These are phyloP conservation scores for Litchi chinensis DNA, from an alignment of 345 rosid genomes.

Conservation along the genomic window DNA sequence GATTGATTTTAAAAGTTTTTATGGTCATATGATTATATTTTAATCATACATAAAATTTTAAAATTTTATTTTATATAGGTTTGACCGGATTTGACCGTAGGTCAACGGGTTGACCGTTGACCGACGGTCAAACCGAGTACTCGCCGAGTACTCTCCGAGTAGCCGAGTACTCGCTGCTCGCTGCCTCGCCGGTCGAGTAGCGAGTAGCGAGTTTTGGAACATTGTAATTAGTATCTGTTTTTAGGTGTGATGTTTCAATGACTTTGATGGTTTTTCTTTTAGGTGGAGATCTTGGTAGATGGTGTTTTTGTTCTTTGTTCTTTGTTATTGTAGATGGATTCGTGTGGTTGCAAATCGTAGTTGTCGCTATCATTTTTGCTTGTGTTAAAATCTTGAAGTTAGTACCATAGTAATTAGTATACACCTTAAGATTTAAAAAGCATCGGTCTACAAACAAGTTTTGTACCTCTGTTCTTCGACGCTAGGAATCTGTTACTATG, in stretches of 20 bases:
- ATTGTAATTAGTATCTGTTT: background rate
- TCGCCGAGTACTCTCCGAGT: too few species aligned
- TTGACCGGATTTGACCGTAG: too few species aligned
- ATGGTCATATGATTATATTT: too few species aligned
- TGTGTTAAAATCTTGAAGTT: background rate
- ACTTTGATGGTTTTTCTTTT: background rate
- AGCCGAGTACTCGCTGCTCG: too few species aligned
- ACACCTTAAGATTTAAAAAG: background rate
- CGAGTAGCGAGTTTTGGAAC: too few species aligned
- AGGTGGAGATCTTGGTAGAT: background rate
- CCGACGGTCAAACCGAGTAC: too few species aligned
- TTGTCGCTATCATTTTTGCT: background rate
- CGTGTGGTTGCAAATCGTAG: background rate
- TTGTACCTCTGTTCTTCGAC: background rate
- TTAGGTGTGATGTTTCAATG: background rate
- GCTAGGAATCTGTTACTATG: background rate
- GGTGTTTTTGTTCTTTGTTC: background rate
- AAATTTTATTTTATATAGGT: too few species aligned
- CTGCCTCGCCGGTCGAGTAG: too few species aligned
- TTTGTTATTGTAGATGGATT: background rate
- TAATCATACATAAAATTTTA: too few species aligned
- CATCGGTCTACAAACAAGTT: background rate
- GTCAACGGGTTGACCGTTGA: too few species aligned
- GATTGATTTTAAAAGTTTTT: too few species aligned
- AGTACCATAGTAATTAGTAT: background rate